These are phyloP conservation scores for Penicillium sp. DNA, from an alignment of 2,329 filamentous ascomycete genomes.

Conservation along the genomic window DNA sequence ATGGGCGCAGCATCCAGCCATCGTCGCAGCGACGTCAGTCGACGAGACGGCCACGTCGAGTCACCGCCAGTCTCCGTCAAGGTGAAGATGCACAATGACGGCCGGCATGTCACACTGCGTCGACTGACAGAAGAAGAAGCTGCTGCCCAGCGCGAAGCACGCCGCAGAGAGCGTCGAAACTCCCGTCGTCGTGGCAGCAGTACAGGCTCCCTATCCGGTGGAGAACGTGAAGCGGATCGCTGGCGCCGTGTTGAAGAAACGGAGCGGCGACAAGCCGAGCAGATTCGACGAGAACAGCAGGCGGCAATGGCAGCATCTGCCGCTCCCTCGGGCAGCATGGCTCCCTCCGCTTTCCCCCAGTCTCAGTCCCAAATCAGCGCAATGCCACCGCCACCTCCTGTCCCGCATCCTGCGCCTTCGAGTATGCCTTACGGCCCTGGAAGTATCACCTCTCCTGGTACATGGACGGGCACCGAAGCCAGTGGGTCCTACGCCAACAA, in stretches of 20 bases:
- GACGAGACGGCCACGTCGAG: constrained; percentile 40
- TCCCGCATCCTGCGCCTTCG: constrained; percentile 33
- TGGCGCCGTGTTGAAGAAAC: constrained; percentile 48
- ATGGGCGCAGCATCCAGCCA: constrained; percentile 28
- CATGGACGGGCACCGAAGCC: constrained; percentile 46
- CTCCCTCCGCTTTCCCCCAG: constrained; percentile 21
- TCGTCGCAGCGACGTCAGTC: constrained; percentile 28
- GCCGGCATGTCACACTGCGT: constrained; percentile 58
- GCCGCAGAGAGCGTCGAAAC: constrained; percentile 43
- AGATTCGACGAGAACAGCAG: constrained; percentile 38
- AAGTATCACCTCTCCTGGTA: constrained; percentile 41
- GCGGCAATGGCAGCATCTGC: constrained; percentile 25
- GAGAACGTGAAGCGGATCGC: constrained; percentile 35
- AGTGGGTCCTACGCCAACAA: constrained; percentile 52
- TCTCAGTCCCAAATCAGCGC: constrained; percentile 23
- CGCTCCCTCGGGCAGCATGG: constrained; percentile 24
- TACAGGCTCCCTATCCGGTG: constrained; percentile 40
- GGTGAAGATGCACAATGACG: constrained; percentile 61
- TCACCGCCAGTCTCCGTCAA: constrained; percentile 61
- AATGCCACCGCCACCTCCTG: constrained; percentile 29
- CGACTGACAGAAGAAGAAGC: constrained; percentile 59
- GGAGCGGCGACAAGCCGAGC: constrained; percentile 45
- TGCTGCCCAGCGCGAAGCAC: constrained; percentile 54
- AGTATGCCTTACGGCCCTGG: constrained; percentile 38
- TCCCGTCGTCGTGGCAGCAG: constrained; percentile 41